Base-by-base conservation (phyloP, 2,329 filamentous ascomycete species). In the Myriosclerotinia curreyana region DNA sequence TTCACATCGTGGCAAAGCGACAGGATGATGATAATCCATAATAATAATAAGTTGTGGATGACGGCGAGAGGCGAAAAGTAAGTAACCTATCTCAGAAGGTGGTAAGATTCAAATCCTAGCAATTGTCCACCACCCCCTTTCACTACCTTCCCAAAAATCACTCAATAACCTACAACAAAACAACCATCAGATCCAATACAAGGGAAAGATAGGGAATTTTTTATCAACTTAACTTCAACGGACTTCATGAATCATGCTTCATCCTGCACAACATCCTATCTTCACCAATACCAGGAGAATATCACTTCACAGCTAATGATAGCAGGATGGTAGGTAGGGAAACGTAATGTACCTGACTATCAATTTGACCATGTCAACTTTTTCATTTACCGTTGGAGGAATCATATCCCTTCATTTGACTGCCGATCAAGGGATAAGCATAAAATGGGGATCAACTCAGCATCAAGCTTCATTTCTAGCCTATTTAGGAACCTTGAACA, bases 371-470 rank as follows among this genome's bases (percentile, higher is more conserved):
- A 25, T n/a, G 42, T 42, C 31, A 31, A 28, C 34, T 54, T 25
- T 46, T 14, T 49, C 14, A 44, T 44, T 55, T 34, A 62, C 17
- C 22, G 11, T 28, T 54, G 56, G 15, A 25, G 40, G 40, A 64
- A 54, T 61, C 48, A 61, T 25, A 11, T 42, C 48, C 48, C 42
- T 20, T 11, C 22, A 53, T 61, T 64, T n/a, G 22, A 64, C 48
- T 64, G 62, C 62, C 62, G 54, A 48, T 54, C 56, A 59, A 53
- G 46, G 50, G 28, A 55, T 6, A 54, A 36, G 40, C 38, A 62
- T 55, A 3, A 62, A 15, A 48, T 48, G 55, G 42, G 8, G 55
- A 46, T 34, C 40, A 36, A 25, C n/a, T 9, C 40, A 60, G 56
- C 20, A 31, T 52, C 44, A 53, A 61, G 36, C 56, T 31, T 48